These are phyloP conservation scores for Fragilaria crotonensis DNA, from an alignment of 108 stramenopile genomes.

Conservation along the genomic window DNA sequence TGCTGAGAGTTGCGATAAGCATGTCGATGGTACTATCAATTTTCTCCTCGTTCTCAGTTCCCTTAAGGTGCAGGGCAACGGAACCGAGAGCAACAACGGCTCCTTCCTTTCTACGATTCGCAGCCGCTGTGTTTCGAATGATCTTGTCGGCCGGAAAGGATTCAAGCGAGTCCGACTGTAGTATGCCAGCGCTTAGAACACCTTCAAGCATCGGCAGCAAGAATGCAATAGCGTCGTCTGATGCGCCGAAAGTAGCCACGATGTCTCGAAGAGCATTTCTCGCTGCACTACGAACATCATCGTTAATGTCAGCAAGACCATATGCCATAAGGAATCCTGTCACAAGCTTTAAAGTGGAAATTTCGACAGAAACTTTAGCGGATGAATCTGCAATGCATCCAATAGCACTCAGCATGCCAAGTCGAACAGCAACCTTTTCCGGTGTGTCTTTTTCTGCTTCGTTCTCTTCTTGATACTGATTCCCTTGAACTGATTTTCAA, in stretches of 20 bases:
- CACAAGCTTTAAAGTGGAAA: constrained; percentile 48
- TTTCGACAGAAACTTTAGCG: constrained; percentile 43
- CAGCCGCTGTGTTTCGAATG: constrained; percentile 35
- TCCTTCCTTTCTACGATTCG: constrained; percentile 82
- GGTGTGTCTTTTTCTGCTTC: constrained; percentile 63
- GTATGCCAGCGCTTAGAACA: constrained; percentile 63
- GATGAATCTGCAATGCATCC: constrained; percentile 52
- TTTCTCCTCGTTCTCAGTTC: constrained; percentile 62
- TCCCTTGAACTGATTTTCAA: constrained; percentile 62
- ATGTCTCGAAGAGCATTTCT: constrained; percentile 67
- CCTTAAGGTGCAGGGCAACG: constrained; percentile 76
- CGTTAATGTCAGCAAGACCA: constrained; percentile 76
- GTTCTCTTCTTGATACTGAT: constrained; percentile 22
- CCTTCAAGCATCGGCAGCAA: constrained; percentile 72
- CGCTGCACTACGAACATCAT: constrained; percentile 51
- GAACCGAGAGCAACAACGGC: constrained; percentile 83
- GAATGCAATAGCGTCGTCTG: constrained; percentile 70
- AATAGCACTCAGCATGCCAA: constrained; percentile 66
- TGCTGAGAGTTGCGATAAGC: constrained; percentile 67
- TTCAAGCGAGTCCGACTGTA: constrained; percentile 35
- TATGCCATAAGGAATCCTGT: constrained; percentile 75
- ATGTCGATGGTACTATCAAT: constrained; percentile 77
- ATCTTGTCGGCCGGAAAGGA: constrained; percentile 52
- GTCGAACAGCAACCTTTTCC: constrained; percentile 50
- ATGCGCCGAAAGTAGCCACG: constrained; percentile 58